Percentiles rank a stretch among this genome's conserved stretches.
Evolutionary conservation across 208 protist species (phyloP).

Genomic region (Trypanosoma cruzi): DNA sequence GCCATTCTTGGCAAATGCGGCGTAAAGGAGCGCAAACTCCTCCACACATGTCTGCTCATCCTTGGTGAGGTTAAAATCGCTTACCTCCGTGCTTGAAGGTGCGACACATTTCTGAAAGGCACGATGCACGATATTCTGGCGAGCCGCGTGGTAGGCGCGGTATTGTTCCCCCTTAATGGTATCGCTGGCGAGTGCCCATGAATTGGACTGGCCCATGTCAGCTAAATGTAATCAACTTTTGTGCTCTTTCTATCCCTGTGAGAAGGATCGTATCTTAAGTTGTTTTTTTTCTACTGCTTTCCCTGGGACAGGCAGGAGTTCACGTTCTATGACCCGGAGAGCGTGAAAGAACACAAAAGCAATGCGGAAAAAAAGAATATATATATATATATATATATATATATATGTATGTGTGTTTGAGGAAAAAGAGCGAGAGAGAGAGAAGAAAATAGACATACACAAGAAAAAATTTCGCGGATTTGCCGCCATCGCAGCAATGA

Average conservation of each 20-base stretch:
- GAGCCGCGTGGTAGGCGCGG: conserved; percentile 58
- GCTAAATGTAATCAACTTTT: neutral
- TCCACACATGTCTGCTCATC: conserved; percentile 81
- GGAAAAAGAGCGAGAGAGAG: no score
- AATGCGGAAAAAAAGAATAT: neutral
- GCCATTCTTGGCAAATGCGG: conserved; percentile 54
- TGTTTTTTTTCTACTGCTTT: conserved; percentile 27
- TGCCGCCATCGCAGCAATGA: neutral
- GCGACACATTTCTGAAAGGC: conserved; percentile 83
- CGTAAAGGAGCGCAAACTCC: conserved; percentile 83
- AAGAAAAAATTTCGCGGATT: neutral
- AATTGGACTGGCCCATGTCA: conserved; percentile 73
- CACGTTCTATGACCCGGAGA: conserved; percentile 1
- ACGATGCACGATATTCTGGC: conserved; percentile 55
- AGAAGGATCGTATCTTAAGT: neutral
- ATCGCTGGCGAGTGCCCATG: conserved; percentile 51
- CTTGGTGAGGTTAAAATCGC: conserved; percentile 34
- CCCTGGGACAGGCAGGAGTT: neutral
- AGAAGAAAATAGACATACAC: no score
- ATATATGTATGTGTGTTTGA: no score
- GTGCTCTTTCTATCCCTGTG: neutral
- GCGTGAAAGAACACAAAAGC: neutral
- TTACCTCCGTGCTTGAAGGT: conserved; percentile 49
- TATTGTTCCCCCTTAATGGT: conserved; percentile 79
- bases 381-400: conserved; percentile 1